phyloP scores from a whole-genome alignment of 306 rosid species.

The Argentina anserina region DNA sequence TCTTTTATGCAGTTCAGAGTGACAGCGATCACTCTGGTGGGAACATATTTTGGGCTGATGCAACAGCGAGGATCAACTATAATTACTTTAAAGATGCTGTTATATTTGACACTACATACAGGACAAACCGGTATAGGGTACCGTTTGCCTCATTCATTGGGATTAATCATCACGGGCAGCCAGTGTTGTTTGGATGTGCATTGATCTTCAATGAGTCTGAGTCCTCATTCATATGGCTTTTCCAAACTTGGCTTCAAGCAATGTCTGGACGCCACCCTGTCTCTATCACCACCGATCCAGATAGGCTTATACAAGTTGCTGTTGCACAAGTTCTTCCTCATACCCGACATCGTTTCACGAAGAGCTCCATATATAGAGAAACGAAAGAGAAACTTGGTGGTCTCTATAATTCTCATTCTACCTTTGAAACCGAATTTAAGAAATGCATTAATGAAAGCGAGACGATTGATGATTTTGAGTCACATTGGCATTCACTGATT shows the following conservation, averaged over 20 bases:
- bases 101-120: slow-evolving; percentile 63
- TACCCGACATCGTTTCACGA: slow-evolving; percentile 67
- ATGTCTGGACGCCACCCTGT: slow-evolving; percentile 67
- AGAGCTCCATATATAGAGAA: slow-evolving; percentile 61
- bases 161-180: slow-evolving; percentile 78
- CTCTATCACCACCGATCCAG: slow-evolving; percentile 73
- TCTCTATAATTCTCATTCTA: slow-evolving; percentile 55
- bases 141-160: slow-evolving; percentile 75
- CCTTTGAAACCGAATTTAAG: slow-evolving; percentile 56
- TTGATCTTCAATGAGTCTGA: slow-evolving; percentile 64
- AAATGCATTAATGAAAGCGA: slow-evolving; percentile 58
- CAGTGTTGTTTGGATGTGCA: slow-evolving; percentile 76
- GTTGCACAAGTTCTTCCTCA: slow-evolving; percentile 66
- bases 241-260: slow-evolving; percentile 76
- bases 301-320: slow-evolving; percentile 57
- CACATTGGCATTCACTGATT: slow-evolving; percentile 65
- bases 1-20: slow-evolving; percentile 64
- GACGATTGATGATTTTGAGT: slow-evolving; percentile 69
- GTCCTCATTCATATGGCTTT: slow-evolving; percentile 61
- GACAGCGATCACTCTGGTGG: slow-evolving; percentile 52
- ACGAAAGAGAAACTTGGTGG: slow-evolving; percentile 56
- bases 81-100: slow-evolving; percentile 78
- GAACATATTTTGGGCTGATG: slow-evolving; percentile 81
- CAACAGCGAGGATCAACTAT: slow-evolving; percentile 58
- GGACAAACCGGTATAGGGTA: slow-evolving; percentile 43